Base-by-base conservation (phyloP, 2,329 filamentous ascomycete species). In the Pseudogymnoascus sp. region DNA sequence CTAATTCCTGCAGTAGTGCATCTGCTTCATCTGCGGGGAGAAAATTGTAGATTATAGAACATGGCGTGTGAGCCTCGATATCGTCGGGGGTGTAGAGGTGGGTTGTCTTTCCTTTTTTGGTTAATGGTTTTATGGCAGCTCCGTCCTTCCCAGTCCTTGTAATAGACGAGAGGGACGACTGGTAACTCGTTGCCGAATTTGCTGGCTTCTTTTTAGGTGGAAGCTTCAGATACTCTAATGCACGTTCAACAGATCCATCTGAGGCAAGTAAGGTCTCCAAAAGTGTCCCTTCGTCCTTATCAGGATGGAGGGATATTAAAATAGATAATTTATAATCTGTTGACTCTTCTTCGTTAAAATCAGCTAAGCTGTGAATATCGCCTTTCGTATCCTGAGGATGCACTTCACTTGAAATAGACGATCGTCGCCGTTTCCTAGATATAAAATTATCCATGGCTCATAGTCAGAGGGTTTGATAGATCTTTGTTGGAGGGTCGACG, bases 1-100 rank as follows among this genome's bases (percentile, higher is more conserved):
- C 74, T 37, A 97, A 79, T 71, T 97, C 92, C 32, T 74, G 72
- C 0, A 97, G 77, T 11, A 99, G 78, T 0, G 80, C 78, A 65
- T 91, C 87, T 38, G 94, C 93, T 62, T 89, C 79, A 1, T 86
- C 78, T 0, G 79, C 30, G 0, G 90, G 85, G 0, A 99, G 78
- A 67, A 97, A 97, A 69, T 96, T 94, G 74, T 96, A 91, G 61
- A 97, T 85, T 65, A 97, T 89, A 9, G 90, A 92, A 74, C 92
- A 97, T 1, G 94, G 91, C 0, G 93, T 96, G 70, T 96, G 83
- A 22, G 83, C 80, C 57, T 90, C 88, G 50, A 97, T 84, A 67
- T 96, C 91, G 38, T 84, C 78, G 0, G 92, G 89, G 41, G 89
- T 85, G 73, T 89, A 97, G 0, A 97, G 78, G 70, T 93, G 89